Percentiles rank a stretch among this genome's conserved stretches.
These are phyloP conservation scores for Clavispora phyllophila DNA, from an alignment of 805 yeast species.

Conservation along the genomic window DNA sequence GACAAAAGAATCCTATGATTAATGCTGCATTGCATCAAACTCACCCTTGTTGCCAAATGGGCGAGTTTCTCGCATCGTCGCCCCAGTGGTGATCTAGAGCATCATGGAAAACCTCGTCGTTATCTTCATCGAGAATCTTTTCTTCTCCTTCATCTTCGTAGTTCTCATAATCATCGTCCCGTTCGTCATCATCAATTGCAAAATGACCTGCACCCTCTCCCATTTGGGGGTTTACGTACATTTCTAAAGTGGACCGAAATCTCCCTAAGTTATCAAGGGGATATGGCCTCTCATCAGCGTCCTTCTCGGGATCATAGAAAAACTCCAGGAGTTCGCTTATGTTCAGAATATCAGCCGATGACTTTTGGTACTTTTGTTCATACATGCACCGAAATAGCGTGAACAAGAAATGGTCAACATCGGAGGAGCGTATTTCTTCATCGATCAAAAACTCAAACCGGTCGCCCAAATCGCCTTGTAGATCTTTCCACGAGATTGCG, in stretches of 20 bases:
- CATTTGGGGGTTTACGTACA: background rate
- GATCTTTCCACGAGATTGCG: slow-evolving; percentile 74
- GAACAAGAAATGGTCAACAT: slow-evolving; percentile 59
- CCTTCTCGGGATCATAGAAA: slow-evolving; percentile 28
- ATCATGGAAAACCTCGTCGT: background rate
- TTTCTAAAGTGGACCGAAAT: background rate
- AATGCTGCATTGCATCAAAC: too few species aligned
- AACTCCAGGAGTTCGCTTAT: slow-evolving; percentile 53
- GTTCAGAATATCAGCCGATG: slow-evolving; percentile 41
- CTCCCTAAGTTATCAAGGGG: background rate
- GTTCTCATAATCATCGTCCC: background rate
- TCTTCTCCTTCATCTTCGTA: background rate
- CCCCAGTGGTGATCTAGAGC: background rate
- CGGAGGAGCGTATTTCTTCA: slow-evolving; percentile 47
- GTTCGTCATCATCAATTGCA: background rate
- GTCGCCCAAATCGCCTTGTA: slow-evolving; percentile 84
- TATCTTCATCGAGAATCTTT: background rate
- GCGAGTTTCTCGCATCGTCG: too few species aligned
- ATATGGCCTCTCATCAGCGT: background rate
- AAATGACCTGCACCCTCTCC: background rate
- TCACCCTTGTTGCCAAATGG: too few species aligned
- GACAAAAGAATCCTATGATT: too few species aligned
- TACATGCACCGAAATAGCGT: slow-evolving; percentile 65
- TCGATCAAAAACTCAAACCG: slow-evolving; percentile 74
- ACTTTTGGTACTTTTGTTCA: slow-evolving; percentile 64